Evolutionary conservation across 306 rosid species (phyloP).

Genomic region (Quercus berberidifolia): DNA sequence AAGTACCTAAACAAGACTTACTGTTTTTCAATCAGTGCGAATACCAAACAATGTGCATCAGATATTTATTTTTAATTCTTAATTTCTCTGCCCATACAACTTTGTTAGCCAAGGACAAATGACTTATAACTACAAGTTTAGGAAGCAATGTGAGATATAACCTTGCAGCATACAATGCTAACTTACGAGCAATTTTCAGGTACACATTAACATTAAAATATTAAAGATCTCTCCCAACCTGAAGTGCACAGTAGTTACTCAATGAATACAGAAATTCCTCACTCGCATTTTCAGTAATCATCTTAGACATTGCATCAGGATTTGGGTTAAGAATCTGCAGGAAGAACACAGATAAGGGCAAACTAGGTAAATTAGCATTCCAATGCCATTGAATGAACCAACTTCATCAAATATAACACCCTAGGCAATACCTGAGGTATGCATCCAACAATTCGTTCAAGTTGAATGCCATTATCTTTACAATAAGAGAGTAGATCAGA

Average conservation of each 20-base stretch:
- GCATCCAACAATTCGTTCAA: conserved; percentile 96
- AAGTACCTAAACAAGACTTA: too few species aligned
- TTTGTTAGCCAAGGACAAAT: too few species aligned
- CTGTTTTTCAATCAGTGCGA: too few species aligned
- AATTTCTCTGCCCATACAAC: too few species aligned
- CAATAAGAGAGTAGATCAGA: conserved; percentile 88
- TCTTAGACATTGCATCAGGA: conserved; percentile 98
- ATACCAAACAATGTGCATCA: too few species aligned
- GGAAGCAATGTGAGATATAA: background rate
- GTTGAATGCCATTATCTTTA: conserved; percentile 68
- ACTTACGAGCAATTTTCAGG: conserved; percentile 2
- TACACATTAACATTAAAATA: background rate
- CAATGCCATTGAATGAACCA: background rate
- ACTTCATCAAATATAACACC: background rate
- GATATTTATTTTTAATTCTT: too few species aligned
- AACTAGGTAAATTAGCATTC: background rate
- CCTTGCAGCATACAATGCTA: conserved; percentile 3
- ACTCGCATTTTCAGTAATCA: conserved; percentile 98
- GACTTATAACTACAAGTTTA: too few species aligned
- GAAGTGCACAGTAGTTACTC: conserved; percentile 98
- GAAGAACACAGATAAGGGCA: conserved; percentile 19
- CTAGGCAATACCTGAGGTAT: conserved; percentile 85
- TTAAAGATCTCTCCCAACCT: conserved; percentile 48
- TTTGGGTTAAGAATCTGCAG: conserved; percentile 97
- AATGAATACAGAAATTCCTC: conserved; percentile 86